phyloP scores from a whole-genome alignment of 208 protist species.

The Crithidia bombi region DNA sequence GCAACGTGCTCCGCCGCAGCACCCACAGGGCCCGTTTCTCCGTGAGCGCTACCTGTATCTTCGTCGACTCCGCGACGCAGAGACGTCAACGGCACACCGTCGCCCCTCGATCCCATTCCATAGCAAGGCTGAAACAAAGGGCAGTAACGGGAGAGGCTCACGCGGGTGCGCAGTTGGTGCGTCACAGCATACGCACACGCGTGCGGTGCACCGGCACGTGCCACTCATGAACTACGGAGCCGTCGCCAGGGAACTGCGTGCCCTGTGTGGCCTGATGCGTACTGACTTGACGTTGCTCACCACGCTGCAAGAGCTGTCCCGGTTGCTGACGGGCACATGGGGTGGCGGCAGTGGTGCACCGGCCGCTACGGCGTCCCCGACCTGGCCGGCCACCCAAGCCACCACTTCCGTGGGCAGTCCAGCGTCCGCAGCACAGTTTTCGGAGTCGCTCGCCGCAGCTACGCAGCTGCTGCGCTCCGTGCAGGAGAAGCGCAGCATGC shows the following conservation, averaged over 20 bases:
- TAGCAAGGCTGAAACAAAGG: background rate
- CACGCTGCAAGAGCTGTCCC: slow-evolving; percentile 51
- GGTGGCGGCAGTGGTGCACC: background rate
- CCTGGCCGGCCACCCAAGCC: background rate
- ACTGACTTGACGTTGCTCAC: slow-evolving; percentile 35
- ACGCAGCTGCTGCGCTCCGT: slow-evolving; percentile 24
- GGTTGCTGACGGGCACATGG: background rate
- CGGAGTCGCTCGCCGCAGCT: slow-evolving; percentile 11
- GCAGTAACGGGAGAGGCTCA: background rate
- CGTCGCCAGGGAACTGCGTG: slow-evolving; percentile 23
- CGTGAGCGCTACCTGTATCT: slow-evolving; percentile 12
- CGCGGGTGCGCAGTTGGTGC: background rate
- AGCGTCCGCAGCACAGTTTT: background rate
- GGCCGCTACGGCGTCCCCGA: background rate
- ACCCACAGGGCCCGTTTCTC: background rate
- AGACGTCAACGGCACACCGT: background rate
- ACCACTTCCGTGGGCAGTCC: background rate
- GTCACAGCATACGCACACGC: background rate
- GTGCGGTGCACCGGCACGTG: background rate
- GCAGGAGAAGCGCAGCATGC: slow-evolving; percentile 24
- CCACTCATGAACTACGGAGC: slow-evolving; percentile 25
- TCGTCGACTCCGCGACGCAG: background rate
- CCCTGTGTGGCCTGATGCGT: slow-evolving; percentile 20
- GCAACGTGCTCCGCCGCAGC: background rate
- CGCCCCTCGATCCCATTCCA: background rate